Conservation (phyloP, 352 stramenopile species). For the Phytopythium vexans region DNA sequence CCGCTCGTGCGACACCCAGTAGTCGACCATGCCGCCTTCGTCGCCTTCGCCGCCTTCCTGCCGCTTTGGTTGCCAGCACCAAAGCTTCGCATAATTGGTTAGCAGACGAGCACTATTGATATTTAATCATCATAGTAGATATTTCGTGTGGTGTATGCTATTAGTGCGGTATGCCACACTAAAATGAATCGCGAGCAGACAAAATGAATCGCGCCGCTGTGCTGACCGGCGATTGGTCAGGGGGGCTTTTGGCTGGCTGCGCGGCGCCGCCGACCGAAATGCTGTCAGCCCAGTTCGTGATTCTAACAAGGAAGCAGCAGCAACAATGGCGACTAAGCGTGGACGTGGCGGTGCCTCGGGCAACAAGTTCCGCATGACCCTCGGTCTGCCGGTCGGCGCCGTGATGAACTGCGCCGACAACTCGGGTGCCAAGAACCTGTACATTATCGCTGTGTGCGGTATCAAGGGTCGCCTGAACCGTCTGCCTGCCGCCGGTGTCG, state of each 20-base stretch:
- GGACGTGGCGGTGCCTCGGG: conserved; percentile 95
- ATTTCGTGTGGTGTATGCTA: no score
- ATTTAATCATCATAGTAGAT: background rate
- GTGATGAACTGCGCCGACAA: conserved; percentile 99
- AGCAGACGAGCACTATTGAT: background rate
- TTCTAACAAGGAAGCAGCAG: conserved; percentile 76
- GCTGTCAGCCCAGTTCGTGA: conserved; percentile 57
- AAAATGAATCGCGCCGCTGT: no score
- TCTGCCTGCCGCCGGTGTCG: conserved; percentile 97
- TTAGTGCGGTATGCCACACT: no score
- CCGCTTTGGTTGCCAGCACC: background rate
- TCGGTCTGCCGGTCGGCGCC: conserved; percentile 97
- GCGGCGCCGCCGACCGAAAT: conserved; percentile 3
- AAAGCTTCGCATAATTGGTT: conserved; percentile 3
- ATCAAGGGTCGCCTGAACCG: conserved; percentile 99
- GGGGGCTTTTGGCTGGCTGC: conserved; percentile 27
- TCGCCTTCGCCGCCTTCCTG: background rate
- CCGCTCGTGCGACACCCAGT: conserved; percentile 61
- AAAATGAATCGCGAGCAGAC: no score
- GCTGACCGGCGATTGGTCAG: no score
- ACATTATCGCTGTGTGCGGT: conserved; percentile 99
- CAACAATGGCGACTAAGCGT: conserved; percentile 77
- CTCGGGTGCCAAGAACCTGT: conserved; percentile 99
- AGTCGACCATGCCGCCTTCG: conserved; percentile 49
- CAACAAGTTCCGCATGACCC: conserved; percentile 99